A percentile compares a stretch with the other conserved stretches of the same genome.
phyloP scores from a whole-genome alignment of 2,329 filamentous ascomycete species.

The Xylaria sp. region DNA sequence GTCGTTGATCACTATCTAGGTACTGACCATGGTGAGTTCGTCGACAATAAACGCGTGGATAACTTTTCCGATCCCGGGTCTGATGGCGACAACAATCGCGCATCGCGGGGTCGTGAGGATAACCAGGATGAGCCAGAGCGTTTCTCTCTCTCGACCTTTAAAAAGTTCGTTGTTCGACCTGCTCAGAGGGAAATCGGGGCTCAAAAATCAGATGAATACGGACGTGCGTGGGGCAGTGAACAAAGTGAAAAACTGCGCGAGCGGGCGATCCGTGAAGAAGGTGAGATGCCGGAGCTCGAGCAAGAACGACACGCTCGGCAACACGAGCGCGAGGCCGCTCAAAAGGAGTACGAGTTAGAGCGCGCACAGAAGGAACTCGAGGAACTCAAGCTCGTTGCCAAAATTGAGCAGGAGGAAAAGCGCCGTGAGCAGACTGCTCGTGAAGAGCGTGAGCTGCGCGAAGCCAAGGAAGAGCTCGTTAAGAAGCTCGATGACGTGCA shows the following conservation, averaged over 20 bases:
- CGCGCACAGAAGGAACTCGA: conserved; percentile 53
- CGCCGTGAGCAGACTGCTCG: conserved; percentile 54
- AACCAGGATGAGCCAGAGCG: too few species aligned
- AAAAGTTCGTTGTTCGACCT: too few species aligned
- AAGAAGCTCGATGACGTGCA: conserved; percentile 52
- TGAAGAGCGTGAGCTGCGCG: conserved; percentile 53
- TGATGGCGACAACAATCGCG: conserved; percentile 56
- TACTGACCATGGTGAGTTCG: neutral
- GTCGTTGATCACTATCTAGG: neutral
- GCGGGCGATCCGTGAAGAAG: too few species aligned
- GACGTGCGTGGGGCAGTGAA: too few species aligned
- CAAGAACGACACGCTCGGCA: conserved; percentile 51
- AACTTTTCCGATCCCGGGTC: conserved; percentile 54
- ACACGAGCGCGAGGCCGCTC: conserved; percentile 51
- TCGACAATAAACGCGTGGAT: conserved; percentile 63
- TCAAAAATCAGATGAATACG: too few species aligned
- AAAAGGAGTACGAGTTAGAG: conserved; percentile 55
- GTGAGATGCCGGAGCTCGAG: conserved; percentile 37
- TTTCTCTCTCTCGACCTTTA: too few species aligned
- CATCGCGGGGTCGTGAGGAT: conserved; percentile 42
- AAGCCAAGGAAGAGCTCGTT: conserved; percentile 50
- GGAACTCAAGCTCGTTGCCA: conserved; percentile 56
- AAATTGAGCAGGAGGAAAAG: conserved; percentile 57
- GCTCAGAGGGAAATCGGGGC: too few species aligned
- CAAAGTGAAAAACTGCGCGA: too few species aligned